Evolutionary conservation across 2,329 filamentous ascomycete genomes (phyloP), one percentile per base, ranked within the genome.

Genomic region (Talaromyces sp.): DNA sequence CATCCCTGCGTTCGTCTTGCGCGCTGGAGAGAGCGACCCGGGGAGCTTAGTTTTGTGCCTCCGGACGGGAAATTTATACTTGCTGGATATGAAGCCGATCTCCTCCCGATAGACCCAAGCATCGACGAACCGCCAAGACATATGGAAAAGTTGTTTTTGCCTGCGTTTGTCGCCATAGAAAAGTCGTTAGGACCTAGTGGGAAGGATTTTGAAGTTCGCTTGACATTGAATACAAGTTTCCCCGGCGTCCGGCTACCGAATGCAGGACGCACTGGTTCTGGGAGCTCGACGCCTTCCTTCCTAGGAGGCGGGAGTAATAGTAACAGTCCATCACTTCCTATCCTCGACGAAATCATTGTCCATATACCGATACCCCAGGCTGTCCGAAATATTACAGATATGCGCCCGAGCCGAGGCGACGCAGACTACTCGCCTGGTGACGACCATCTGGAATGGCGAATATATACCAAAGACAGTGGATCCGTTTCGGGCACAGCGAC

Each of bases 51-150:
- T 74, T 99, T 99, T 73, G 87, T 99, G 13, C 95, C 95, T 1
- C 95, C 95, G 0, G 95, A 99, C 75, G 95, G 95, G 37, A 87
- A 92, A 50, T 99, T 98, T 75, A 90, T 97, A 47, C 84, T 99
- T 19, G 93, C 93, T 37, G 93, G 93, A 25, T 99, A 99, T 74
- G 94, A 97, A 77, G 92, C 96, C 22, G 92, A 99, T 76, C 80
- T 99, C 25, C 82, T 98, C 13, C 93, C 93, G 0, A 86, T 90
- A 59, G 85, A 88, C 17, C 83, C 82, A 69, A 82, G 84, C 22
- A 84, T 86, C 70, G 82, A 83, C 61, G 82, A 85, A 19, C 84
- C 79, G 62, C 78, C 86, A 1, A 85, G 79, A 62, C 81, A 72
- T 45, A 77, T 82, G 62, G 86, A 87, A 66, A 89, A 86, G 69